Percentiles rank a stretch among this genome's conserved stretches.
Conservation (phyloP, 805 yeast species). For the Saccharomyces paradoxus region DNA sequence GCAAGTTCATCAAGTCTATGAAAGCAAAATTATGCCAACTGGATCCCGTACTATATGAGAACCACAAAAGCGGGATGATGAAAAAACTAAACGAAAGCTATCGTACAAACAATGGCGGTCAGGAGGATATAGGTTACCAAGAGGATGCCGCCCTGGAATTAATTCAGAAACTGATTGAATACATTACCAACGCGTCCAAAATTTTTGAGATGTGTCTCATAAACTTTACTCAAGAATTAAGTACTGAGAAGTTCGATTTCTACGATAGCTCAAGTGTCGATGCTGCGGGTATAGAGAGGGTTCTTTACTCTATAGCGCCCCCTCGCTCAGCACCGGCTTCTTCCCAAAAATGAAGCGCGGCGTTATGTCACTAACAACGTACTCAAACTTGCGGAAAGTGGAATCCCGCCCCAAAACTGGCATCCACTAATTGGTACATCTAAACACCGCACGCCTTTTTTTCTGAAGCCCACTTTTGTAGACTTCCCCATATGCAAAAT, state of each 20-base stretch:
- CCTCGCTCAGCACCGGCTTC: not conserved
- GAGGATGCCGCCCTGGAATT: constrained; percentile 12
- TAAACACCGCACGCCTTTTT: not conserved
- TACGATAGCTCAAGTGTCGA: constrained; percentile 1
- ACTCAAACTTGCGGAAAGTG: not conserved
- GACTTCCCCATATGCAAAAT: not conserved
- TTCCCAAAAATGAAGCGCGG: not conserved
- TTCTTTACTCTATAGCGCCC: not conserved
- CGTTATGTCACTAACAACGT: not conserved
- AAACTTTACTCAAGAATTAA: not conserved
- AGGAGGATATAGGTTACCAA: constrained; percentile 4
- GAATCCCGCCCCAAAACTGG: constrained; percentile 2
- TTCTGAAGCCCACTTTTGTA: not conserved
- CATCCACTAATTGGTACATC: constrained; percentile 2
- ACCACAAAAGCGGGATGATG: not conserved
- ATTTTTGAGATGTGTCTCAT: constrained; percentile 14
- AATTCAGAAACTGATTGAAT: constrained; percentile 8
- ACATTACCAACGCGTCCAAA: constrained; percentile 7
- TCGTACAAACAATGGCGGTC: not conserved
- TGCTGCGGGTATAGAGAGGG: not conserved
- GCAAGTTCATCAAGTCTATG: constrained; percentile 25
- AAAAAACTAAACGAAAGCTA: not conserved
- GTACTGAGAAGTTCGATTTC: not conserved
- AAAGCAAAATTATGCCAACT: constrained; percentile 15
- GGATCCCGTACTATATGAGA: constrained; percentile 12